Evolutionary conservation across 2,329 filamentous ascomycete genomes (phyloP).

Genomic region (Diplodia scrobiculata): DNA sequence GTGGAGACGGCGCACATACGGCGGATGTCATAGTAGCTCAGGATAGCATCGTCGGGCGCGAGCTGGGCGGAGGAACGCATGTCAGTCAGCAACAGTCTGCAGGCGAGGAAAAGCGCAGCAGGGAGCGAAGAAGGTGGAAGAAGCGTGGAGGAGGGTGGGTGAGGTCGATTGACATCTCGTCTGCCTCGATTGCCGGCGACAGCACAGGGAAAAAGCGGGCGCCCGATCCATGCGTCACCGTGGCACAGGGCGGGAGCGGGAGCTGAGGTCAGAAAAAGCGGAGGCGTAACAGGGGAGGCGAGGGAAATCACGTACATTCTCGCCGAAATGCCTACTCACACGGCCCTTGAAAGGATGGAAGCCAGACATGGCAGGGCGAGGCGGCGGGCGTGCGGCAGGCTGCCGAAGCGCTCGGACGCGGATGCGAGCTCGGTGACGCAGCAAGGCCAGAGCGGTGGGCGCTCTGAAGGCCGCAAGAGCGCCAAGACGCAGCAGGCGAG

Average conservation of each 20-base stretch:
- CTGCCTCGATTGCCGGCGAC: background rate
- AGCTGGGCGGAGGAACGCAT: constrained; percentile 42
- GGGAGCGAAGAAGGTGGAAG: constrained; percentile 1
- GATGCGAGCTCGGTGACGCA: background rate
- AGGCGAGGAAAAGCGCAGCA: background rate
- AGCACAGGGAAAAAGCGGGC: constrained; percentile 3
- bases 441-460: background rate
- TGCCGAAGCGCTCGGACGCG: constrained; percentile 9
- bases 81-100: constrained; percentile 32
- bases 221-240: background rate
- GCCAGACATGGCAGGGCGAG: constrained; percentile 28
- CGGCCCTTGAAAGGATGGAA: constrained; percentile 59
- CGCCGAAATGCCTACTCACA: constrained; percentile 55
- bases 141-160: background rate
- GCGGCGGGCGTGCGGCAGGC: background rate
- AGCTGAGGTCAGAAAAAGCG: constrained; percentile 29
- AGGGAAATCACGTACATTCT: constrained; percentile 45
- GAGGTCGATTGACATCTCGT: background rate
- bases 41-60: constrained; percentile 67
- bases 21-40: constrained; percentile 68
- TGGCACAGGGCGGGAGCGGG: constrained; percentile 2
- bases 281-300: constrained; percentile 31
- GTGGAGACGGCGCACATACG: constrained; percentile 46
- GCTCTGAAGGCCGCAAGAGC: background rate
- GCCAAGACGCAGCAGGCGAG: background rate